Evolutionary conservation across 352 stramenopile species (phyloP), one percentile per base, ranked within the genome.

Genomic region (Phytophthora palmivora): DNA sequence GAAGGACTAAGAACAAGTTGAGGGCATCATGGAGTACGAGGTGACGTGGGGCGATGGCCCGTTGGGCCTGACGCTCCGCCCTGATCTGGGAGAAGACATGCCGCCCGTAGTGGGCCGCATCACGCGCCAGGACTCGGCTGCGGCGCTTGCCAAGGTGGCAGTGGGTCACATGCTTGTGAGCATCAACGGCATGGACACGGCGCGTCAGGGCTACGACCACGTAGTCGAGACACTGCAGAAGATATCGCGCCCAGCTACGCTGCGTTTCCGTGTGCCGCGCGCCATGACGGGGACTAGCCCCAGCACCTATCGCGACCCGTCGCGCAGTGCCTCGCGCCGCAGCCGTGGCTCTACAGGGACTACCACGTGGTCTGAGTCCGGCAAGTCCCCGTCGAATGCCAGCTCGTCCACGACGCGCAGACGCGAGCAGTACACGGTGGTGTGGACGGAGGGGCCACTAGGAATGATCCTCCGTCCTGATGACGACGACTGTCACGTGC

Each of bases 101-200:
- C 87, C 87, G 42, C 87, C 87, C 7, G 84, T 96, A 9, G 87
- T 96, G 12, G 87, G 87, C 22, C 87, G 87, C 43, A 96, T 96
- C 69, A 96, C 87, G 50, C 85, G 87, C n/a, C 71, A 84, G 46
- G 86, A 94, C 67, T 94, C 87, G 41, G 87, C 86, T 4, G 87
- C 87, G 1, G 87, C 87, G 19, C 66, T 91, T 44, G 85, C 87
- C 3, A 90, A 91, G 12, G 87, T 96, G 28, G 81, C 80, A 0
- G 83, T 94, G 41, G 87, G 87, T 16, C 85, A 96, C 74, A 93
- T 96, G 87, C 85, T 96, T 37, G 87, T 96, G 62, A 92, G 82
- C 71, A 93, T 96, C 58, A 96, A 96, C 58, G 84, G 84, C 47
- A 79, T 91, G 58, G 85, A 94, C 66, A 96, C 87, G 22, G 84